phyloP scores from a whole-genome alignment of 306 rosid species.

The Casuarina equisetifolia region DNA sequence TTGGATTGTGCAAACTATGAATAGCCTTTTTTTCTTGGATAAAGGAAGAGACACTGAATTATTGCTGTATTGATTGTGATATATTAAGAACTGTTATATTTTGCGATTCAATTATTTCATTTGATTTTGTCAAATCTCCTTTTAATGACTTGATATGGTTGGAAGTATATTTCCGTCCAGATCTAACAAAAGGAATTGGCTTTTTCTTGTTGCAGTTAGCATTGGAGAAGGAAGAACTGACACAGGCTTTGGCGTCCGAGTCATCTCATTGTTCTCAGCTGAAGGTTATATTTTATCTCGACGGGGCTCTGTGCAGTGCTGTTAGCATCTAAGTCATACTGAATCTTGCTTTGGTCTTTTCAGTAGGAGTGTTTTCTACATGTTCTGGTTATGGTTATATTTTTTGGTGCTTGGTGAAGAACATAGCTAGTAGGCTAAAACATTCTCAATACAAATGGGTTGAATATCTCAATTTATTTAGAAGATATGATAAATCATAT shows the following conservation, averaged over 20 bases:
- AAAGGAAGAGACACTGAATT: no score
- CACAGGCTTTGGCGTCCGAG: constrained; percentile 70
- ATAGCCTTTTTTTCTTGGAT: no score
- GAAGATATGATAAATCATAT: neutral
- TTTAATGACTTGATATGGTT: constrained; percentile 4
- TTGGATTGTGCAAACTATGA: no score
- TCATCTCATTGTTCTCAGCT: constrained; percentile 72
- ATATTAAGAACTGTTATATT: no score
- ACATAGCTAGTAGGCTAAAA: neutral
- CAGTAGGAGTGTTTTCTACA: neutral
- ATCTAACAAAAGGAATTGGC: constrained; percentile 20
- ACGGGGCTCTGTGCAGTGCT: constrained; percentile 13
- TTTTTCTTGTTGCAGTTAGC: constrained; percentile 59
- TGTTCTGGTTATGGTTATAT: neutral
- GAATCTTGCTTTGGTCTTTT: neutral
- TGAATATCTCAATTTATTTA: neutral
- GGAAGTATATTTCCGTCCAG: constrained; percentile 11
- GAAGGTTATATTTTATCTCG: constrained; percentile 53
- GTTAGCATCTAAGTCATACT: neutral
- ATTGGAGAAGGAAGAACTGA: constrained; percentile 86
- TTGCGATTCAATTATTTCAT: neutral
- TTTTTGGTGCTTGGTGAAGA: neutral
- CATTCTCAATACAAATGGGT: neutral
- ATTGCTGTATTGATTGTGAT: no score
- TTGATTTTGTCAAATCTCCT: constrained; percentile 9